A percentile compares a stretch with the other conserved stretches of the same genome.
phyloP scores from a whole-genome alignment of 352 stramenopile genomes.

The Aphanomyces stellatus region DNA sequence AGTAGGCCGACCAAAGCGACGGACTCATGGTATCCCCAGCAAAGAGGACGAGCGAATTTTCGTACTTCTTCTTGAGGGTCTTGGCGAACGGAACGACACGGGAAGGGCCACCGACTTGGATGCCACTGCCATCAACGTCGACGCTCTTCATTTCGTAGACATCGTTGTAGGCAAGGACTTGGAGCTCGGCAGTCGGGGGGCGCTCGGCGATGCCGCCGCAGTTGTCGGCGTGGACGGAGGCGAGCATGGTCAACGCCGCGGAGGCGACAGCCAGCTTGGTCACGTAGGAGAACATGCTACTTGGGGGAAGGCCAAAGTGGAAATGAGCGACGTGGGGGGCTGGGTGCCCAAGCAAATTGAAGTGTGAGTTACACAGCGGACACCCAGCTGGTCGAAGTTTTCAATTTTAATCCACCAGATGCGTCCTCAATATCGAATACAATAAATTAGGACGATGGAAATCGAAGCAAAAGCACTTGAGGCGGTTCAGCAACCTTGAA shows the following conservation, averaged over 20 bases:
- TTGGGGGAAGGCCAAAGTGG: not conserved
- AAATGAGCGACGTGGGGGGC: not conserved
- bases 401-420: too few species aligned
- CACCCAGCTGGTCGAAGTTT: not conserved
- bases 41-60: slow-evolving; percentile 69
- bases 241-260: not conserved
- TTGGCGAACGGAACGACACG: slow-evolving; percentile 57
- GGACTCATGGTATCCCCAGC: slow-evolving; percentile 73
- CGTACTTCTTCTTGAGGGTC: slow-evolving; percentile 43
- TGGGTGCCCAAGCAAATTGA: not conserved
- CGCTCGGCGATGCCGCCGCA: slow-evolving; percentile 20
- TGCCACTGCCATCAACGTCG: slow-evolving; percentile 34
- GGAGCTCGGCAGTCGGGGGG: slow-evolving; percentile 39
- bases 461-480: too few species aligned
- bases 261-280: not conserved
- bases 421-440: too few species aligned
- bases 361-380: not conserved
- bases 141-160: slow-evolving; percentile 75
- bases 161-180: slow-evolving; percentile 70
- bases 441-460: too few species aligned
- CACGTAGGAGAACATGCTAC: slow-evolving; percentile 2
- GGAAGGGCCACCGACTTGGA: slow-evolving; percentile 64
- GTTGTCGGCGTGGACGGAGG: not conserved
- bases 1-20: slow-evolving; percentile 72
- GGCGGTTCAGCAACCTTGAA: too few species aligned